Evolutionary conservation across 306 rosid species (phyloP), one percentile per base, ranked within the genome.

Genomic region (Biancaea sappan): DNA sequence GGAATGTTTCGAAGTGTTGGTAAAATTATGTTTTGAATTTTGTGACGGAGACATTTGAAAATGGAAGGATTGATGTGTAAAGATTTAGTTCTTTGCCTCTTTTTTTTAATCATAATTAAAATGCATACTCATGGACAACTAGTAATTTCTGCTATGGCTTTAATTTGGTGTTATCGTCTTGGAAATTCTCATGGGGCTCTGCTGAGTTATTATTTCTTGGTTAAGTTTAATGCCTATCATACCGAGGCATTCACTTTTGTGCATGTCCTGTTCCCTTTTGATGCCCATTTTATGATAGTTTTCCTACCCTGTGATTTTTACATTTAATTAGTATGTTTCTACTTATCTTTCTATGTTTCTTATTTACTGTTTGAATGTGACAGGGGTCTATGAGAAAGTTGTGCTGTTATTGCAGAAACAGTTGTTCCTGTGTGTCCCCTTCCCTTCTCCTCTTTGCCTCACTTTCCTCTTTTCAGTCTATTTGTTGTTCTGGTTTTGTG

Each of bases 311-410:
- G 9, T 41, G 52, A 58, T 74, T 62, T 68, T 73, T 18, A 35
- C 14, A 19, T 47, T 69, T 67, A n/a, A 2, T 26, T 34, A 32
- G 5, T 16, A 61, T 35, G 6, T 57, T 44, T 54, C 35, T 52
- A 21, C 66, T 66, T 66, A 72, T 50, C 41, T 50, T 6, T 32
- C 14, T 32, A 4, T 31, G 44, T 7, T 1, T 79, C 50, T 76
- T 67, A 58, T 65, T 41, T 52, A 62, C 57, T 40, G 29, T 63
- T 77, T 66, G 34, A 62, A 66, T 68, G 19, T 76, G 40, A 58
- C 84, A 84, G 84, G 87, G 84, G 87, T 72, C 54, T 72, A 8
- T 84, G 84, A 84, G 71, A 62, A 50, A 50, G 73, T 13, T 19
- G 59, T 6, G 53, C 25, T 58, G 38, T 47, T 59, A 48, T 34